Evolutionary conservation across 208 protist species (phyloP).

Genomic region (Trypanosoma theileri): DNA sequence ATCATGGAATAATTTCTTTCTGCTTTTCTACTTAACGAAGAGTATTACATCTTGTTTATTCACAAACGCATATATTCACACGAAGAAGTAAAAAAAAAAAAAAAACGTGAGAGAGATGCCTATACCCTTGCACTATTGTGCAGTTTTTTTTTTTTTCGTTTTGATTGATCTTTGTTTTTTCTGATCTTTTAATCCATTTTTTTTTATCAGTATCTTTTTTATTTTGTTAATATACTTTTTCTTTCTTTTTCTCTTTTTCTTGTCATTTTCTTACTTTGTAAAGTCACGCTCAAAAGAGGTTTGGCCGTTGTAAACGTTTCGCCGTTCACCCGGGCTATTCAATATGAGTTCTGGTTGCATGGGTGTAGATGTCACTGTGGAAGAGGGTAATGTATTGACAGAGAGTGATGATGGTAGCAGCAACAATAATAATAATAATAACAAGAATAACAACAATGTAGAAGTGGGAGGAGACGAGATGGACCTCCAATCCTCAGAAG

Average conservation of each 20-base stretch:
- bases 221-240: background rate
- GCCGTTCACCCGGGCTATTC: too few species aligned
- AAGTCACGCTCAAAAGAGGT: background rate
- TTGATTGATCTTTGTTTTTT: slow-evolving; percentile 22
- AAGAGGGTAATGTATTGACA: background rate
- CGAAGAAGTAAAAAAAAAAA: too few species aligned
- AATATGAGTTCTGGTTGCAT: background rate
- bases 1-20: background rate
- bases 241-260: background rate
- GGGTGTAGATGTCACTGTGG: too few species aligned
- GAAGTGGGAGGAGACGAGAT: too few species aligned
- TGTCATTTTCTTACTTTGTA: background rate
- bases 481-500: too few species aligned
- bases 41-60: too few species aligned
- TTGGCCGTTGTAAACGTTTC: too few species aligned
- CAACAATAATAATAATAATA: background rate
- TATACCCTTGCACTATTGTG: background rate
- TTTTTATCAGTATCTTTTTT: background rate
- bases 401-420: background rate
- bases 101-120: too few species aligned
- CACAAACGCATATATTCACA: too few species aligned
- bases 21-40: background rate
- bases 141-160: slow-evolving; percentile 15
- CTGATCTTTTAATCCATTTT: slow-evolving; percentile 21
- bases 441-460: background rate